Evolutionary conservation across 345 rosid species (phyloP).

Genomic region (Hibiscus syriacus): DNA sequence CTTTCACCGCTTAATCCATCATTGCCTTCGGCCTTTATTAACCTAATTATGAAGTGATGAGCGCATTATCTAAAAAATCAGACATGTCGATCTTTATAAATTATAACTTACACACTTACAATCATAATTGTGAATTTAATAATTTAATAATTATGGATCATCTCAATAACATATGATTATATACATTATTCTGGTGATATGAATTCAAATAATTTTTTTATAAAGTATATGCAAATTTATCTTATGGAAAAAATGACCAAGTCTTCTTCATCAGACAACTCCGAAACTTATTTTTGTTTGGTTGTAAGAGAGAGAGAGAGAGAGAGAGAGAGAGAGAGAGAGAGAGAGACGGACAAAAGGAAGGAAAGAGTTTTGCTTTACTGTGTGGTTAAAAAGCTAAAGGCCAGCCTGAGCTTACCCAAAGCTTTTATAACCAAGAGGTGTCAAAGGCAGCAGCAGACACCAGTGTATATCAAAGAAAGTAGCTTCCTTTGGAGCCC

Average conservation of each 20-base stretch:
- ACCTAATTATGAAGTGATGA: constrained; percentile 1
- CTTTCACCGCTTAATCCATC: background rate
- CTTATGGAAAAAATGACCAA: too few species aligned
- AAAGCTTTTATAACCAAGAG: background rate
- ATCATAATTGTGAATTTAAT: too few species aligned
- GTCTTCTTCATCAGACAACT: background rate
- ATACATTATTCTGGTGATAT: too few species aligned
- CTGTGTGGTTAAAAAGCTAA: constrained; percentile 22
- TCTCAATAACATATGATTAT: too few species aligned
- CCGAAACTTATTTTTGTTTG: background rate
- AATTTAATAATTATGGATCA: too few species aligned
- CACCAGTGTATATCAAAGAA: background rate
- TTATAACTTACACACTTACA: background rate
- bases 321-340: too few species aligned
- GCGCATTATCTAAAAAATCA: background rate
- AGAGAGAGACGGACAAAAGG: constrained; percentile 18
- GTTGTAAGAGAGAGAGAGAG: constrained; percentile 13
- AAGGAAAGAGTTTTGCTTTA: constrained; percentile 10
- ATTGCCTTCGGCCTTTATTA: background rate
- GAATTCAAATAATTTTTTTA: too few species aligned
- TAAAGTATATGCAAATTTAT: too few species aligned
- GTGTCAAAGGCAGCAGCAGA: background rate
- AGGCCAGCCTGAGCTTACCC: background rate
- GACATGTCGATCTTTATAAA: background rate
- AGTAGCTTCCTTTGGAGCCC: too few species aligned